Evolutionary conservation across 2,329 filamentous ascomycete genomes (phyloP), one percentile per base, ranked within the genome.

Genomic region (Arthrobotrys iridis): DNA sequence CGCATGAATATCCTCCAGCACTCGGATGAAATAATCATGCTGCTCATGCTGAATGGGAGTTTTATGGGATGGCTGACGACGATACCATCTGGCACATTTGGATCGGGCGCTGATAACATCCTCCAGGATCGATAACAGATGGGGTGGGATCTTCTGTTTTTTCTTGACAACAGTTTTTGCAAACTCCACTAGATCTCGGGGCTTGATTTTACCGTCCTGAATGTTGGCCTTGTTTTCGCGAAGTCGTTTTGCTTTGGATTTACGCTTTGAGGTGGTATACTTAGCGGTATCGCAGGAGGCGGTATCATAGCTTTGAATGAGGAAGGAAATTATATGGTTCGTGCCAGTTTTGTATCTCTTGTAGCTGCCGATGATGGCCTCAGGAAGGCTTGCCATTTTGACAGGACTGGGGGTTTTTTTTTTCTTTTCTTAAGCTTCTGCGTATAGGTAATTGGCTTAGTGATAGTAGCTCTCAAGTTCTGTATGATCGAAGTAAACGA

Each of bases 81-180:
- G 50, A 48, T 67, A 67, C 63, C 63, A 67, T 59, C 26, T 67
- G 5, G 63, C 50, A 22, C 50, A 67, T 15, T 43, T 28, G 4
- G 63, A 48, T 18, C 63, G 63, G 7, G 50, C 63, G 18, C 13
- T 48, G 50, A 67, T 59, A 28, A 59, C 63, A 37, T 40, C 40
- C 7, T 50, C 35, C n/a, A 68, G n/a, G 11, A 41, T 40, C 5
- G 50, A 46, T 6, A 70, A 7, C 1, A 63, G 43, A 7, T 45
- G 33, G 6, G 41, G 37, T n/a, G 57, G 35, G 11, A 63, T 22
- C n/a, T 63, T 57, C 4, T 1, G 41, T 8, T 50, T 35, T 7
- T 57, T 70, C 8, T 30, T 45, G 11, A 63, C 35, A 10, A 57
- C 18, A 5, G 6, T 18, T 43, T 55, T 62, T 0, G 65, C 65